Conservation (phyloP, 495 filamentous ascomycete genomes). For the Podospora pseudoanserina region DNA sequence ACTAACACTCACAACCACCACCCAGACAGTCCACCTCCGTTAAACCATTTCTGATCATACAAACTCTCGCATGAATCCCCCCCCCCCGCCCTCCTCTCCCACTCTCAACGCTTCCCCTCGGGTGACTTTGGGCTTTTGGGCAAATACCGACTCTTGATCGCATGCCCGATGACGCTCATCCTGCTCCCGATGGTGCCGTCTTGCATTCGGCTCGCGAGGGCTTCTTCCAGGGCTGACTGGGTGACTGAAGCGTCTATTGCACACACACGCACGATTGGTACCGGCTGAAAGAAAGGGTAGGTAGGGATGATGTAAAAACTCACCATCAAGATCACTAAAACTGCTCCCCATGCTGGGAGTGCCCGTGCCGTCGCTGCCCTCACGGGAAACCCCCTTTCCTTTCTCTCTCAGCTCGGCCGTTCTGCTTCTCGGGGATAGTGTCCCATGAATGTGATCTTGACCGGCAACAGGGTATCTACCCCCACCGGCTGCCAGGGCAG, state of each 20-base stretch:
- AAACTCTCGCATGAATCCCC: background rate
- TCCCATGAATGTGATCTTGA: conserved; percentile 9
- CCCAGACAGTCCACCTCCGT: background rate
- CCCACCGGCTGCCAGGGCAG: conserved; percentile 7
- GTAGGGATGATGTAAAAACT: conserved; percentile 19
- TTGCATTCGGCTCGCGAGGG: conserved; percentile 88
- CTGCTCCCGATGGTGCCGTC: conserved; percentile 69
- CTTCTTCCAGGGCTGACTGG: conserved; percentile 90
- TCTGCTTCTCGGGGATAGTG: conserved; percentile 49
- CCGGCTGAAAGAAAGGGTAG: conserved; percentile 1
- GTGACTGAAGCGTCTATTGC: conserved; percentile 82
- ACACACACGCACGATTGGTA: conserved; percentile 11
- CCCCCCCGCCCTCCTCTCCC: too few species aligned
- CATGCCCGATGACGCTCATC: conserved; percentile 75
- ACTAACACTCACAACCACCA: background rate
- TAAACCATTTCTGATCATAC: background rate
- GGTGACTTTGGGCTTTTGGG: conserved; percentile 22
- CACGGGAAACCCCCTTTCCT: conserved; percentile 52
- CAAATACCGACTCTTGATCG: conserved; percentile 42
- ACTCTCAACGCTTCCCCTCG: background rate
- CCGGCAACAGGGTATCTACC: background rate
- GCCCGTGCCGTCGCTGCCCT: conserved; percentile 78
- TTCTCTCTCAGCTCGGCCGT: conserved; percentile 47
- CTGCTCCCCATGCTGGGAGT: conserved; percentile 97
- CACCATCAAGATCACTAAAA: conserved; percentile 95